Percentiles rank a stretch among this genome's conserved stretches.
These are phyloP conservation scores for Litsea cubeba DNA, from an alignment of 164 flowering plant species.

Conservation along the genomic window DNA sequence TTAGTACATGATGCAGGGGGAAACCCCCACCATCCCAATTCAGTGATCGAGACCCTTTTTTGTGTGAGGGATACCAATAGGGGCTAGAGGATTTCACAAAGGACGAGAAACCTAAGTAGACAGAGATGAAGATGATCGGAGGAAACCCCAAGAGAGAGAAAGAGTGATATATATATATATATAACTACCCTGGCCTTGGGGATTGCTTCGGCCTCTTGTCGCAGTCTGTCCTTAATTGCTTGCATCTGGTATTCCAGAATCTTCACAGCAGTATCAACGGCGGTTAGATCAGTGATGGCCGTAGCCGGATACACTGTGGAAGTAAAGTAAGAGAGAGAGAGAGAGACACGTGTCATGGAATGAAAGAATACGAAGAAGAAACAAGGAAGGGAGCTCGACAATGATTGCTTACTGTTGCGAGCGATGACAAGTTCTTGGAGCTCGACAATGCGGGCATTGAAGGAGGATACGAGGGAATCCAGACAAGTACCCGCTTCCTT, in stretches of 20 bases:
- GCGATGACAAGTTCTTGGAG: slow-evolving; percentile 83
- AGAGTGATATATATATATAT: neutral
- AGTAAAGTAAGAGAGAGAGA: neutral
- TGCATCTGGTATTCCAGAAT: slow-evolving; percentile 84
- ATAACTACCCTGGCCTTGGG: slow-evolving; percentile 72
- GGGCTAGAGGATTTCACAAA: neutral
- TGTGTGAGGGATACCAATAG: neutral
- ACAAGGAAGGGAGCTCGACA: neutral
- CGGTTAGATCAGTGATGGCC: slow-evolving; percentile 54
- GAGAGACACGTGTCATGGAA: neutral
- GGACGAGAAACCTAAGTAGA: neutral
- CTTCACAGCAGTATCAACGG: slow-evolving; percentile 54
- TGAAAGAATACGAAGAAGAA: neutral
- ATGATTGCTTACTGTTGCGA: slow-evolving; percentile 63
- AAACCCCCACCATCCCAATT: neutral
- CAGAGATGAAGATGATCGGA: neutral
- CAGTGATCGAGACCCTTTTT: neutral
- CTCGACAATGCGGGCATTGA: slow-evolving; percentile 70
- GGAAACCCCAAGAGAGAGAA: neutral
- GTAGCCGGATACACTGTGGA: slow-evolving; percentile 67
- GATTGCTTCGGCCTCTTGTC: slow-evolving; percentile 70
- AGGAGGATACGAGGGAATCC: slow-evolving; percentile 60
- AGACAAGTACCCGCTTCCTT: slow-evolving; percentile 69
- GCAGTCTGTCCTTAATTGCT: slow-evolving; percentile 62
- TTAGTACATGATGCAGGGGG: too few relatives aligned